Base-by-base conservation (phyloP, 2,329 filamentous ascomycete genomes). In the Torrubiella hemipterigena region DNA sequence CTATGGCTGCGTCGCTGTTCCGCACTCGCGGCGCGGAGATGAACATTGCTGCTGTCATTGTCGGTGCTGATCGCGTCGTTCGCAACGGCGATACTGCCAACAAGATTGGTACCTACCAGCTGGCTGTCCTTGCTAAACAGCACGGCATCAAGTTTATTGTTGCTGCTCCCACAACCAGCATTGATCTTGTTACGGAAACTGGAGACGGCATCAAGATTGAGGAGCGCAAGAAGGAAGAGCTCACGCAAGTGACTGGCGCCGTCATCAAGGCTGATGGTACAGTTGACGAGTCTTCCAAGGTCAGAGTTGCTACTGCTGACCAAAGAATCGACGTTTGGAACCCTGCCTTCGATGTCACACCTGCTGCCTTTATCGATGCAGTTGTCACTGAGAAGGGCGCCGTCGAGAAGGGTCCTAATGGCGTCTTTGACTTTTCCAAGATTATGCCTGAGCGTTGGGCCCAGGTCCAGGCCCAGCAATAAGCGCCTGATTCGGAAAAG, bases 21-120 rank as follows among this genome's bases (percentile, higher is more conserved):
- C 57, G 61, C 14, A 71, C 69, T 16, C 61, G 71, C 27, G 76
- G 76, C 43, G 60, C 65, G 15, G 58, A 67, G 22, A 68, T 76
- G 48, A 76, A 78, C 46, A 82, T 98, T 37, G 71, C 75, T 6
- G 89, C 86, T 6, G 83, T 98, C 31, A 79, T 98, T 18, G 91
- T 98, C 1, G 91, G 91, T 17, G 91, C 91, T 3, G 91, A 98
- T 54, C 76, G 91, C 34, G 91, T 98, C 11, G 91, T 89, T 19
- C 82, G 86, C 30, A 98, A 98, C 47, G 91, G 91, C 18, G 91
- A 98, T 58, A 96, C 91, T 1, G 91, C 91, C 34, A 98, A 98
- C 63, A 98, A 98, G 64, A 93, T 98, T 38, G 91, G 91, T 31
- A 98, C 91, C 1, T 96, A 98, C 53, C 72, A 79, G 33, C 69